Evolutionary conservation across 1,284 basidiomycete genomes (phyloP).

Genomic region (Neolentinus lepideus): DNA sequence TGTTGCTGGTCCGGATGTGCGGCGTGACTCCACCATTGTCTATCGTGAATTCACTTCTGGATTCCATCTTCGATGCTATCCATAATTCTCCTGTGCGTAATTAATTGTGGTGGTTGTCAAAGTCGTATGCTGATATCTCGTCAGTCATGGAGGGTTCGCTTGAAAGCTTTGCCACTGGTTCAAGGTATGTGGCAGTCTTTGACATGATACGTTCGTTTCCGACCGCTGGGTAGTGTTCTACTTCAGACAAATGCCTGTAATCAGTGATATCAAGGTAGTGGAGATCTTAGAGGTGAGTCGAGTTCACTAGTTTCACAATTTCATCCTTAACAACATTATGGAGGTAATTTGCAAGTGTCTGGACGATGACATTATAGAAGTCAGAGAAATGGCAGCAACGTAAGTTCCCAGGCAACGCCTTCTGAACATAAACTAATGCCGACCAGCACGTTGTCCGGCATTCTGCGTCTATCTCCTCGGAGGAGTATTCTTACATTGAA

Average conservation of each 20-base stretch:
- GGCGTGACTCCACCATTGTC: constrained; percentile 58
- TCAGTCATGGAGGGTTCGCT: constrained; percentile 66
- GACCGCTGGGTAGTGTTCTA: constrained; percentile 48
- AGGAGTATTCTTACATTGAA: constrained; percentile 67
- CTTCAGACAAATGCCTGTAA: constrained; percentile 63
- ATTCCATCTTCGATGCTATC: constrained; percentile 61
- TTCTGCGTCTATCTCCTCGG: constrained; percentile 74
- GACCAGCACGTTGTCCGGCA: constrained; percentile 69
- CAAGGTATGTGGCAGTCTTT: constrained; percentile 38
- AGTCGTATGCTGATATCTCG: constrained; percentile 3
- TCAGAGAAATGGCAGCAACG: constrained; percentile 72
- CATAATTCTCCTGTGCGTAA: constrained; percentile 51
- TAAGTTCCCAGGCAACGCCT: constrained; percentile 23
- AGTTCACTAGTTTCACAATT: neutral
- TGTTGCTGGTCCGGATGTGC: constrained; percentile 65
- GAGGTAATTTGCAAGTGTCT: constrained; percentile 57
- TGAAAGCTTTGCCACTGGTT: constrained; percentile 71
- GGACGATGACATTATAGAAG: constrained; percentile 70
- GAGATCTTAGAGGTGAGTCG: constrained; percentile 48
- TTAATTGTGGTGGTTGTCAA: neutral
- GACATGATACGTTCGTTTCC: constrained; percentile 3
- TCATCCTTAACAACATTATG: constrained; percentile 22
- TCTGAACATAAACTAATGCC: neutral
- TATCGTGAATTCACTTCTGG: constrained; percentile 52
- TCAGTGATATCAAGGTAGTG: constrained; percentile 54